Conservation (phyloP, 768 basidiomycete genomes). For the Lactarius deliciosus region DNA sequence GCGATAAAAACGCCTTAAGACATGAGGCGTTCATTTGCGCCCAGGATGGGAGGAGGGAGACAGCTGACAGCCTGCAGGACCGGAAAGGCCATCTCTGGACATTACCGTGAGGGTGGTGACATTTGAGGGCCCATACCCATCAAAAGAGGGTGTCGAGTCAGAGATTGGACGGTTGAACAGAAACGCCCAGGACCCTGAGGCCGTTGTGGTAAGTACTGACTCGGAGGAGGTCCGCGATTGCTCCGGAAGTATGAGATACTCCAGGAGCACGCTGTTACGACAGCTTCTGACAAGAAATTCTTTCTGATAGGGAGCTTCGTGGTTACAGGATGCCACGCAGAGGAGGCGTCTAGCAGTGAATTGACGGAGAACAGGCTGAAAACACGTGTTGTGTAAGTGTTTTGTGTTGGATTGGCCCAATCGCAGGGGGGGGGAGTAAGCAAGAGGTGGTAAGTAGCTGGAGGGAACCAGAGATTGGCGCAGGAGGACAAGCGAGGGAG, state of each 20-base stretch:
- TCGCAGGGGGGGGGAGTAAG: neutral
- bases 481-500: slow-evolving; percentile 11
- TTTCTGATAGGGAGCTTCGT: slow-evolving; percentile 26
- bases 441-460: neutral
- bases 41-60: slow-evolving; percentile 30
- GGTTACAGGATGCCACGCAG: slow-evolving; percentile 27
- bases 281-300: slow-evolving; percentile 28
- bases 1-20: slow-evolving; percentile 28
- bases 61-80: slow-evolving; percentile 28
- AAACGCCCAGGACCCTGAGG: slow-evolving; percentile 25
- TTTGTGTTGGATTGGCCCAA: neutral
- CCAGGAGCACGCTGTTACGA: slow-evolving; percentile 22
- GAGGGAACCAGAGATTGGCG: slow-evolving; percentile 19
- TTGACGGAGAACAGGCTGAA: slow-evolving; percentile 24
- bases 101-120: slow-evolving; percentile 28
- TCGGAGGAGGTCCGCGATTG: slow-evolving; percentile 27
- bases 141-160: slow-evolving; percentile 20
- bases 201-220: slow-evolving; percentile 6
- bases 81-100: slow-evolving; percentile 25
- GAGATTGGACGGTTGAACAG: slow-evolving; percentile 13
- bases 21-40: slow-evolving; percentile 33
- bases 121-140: slow-evolving; percentile 22
- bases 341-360: slow-evolving; percentile 6
- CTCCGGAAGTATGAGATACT: slow-evolving; percentile 26
- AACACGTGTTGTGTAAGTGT: slow-evolving; percentile 21